Conservation (phyloP, 148 eudicot species). For the Salicornia ramosissima region DNA sequence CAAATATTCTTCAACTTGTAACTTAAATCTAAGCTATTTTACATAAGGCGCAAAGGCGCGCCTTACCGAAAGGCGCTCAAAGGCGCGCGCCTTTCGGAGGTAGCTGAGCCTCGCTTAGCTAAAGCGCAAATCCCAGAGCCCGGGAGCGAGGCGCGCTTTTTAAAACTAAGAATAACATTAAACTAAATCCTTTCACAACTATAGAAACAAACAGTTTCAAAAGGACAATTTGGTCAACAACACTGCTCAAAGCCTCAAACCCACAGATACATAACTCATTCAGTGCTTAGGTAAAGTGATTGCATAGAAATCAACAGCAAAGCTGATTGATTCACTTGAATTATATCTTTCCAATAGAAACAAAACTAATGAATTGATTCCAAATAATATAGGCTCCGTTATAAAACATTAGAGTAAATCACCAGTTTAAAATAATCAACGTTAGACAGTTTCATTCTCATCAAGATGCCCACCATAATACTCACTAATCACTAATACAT, state of each 20-base stretch:
- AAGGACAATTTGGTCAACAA: not conserved
- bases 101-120: too few species aligned
- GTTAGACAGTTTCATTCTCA: not conserved
- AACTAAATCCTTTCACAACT: not conserved
- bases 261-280: not conserved
- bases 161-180: too few species aligned
- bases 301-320: not conserved
- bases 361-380: not conserved
- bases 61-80: too few species aligned
- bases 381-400: not conserved
- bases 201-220: not conserved
- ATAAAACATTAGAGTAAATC: too few species aligned
- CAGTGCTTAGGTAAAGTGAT: not conserved
- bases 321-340: not conserved
- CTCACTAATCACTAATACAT: too few species aligned
- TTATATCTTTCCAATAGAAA: not conserved
- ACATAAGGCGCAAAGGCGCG: too few species aligned
- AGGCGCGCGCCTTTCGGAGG: too few species aligned
- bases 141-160: too few species aligned
- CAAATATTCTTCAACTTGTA: too few species aligned
- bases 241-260: not conserved
- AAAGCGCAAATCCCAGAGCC: too few species aligned
- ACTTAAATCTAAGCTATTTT: too few species aligned
- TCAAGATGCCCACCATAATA: too few species aligned
- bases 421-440: not conserved